Evolutionary conservation across 164 flowering plant species (phyloP).

Genomic region (Piper betle): DNA sequence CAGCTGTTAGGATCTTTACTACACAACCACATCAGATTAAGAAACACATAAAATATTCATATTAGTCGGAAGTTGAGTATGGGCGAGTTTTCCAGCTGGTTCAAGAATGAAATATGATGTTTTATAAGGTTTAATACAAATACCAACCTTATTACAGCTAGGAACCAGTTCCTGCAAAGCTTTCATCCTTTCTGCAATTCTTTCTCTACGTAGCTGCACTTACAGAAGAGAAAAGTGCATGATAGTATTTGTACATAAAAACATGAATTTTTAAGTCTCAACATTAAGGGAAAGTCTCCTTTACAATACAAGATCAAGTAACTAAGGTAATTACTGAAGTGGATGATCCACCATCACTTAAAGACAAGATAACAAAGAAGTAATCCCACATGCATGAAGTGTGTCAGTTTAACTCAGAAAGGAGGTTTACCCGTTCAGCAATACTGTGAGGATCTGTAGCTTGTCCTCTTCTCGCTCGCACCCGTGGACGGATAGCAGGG

Average conservation of each 20-base stretch:
- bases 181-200: conserved; percentile 91
- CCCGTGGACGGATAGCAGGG: conserved; percentile 83
- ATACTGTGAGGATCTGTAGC: conserved; percentile 99
- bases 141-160: conserved; percentile 73
- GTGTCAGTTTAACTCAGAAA: too few relatives aligned
- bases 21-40: too few relatives aligned
- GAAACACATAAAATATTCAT: too few relatives aligned
- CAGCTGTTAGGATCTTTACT: too few relatives aligned
- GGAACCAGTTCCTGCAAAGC: conserved; percentile 95
- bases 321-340: background rate
- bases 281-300: background rate
- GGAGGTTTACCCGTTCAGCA: conserved; percentile 73
- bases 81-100: background rate
- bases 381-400: background rate
- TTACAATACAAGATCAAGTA: background rate
- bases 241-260: background rate
- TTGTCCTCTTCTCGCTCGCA: conserved; percentile 94
- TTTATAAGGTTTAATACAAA: background rate
- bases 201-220: conserved; percentile 79
- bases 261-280: background rate
- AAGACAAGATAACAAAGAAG: background rate
- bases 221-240: conserved; percentile 5
- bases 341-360: background rate
- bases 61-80: too few relatives aligned
- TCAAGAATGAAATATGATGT: background rate